Conservation (phyloP, 768 basidiomycete species). For the Boletus rufocinnamomeus region DNA sequence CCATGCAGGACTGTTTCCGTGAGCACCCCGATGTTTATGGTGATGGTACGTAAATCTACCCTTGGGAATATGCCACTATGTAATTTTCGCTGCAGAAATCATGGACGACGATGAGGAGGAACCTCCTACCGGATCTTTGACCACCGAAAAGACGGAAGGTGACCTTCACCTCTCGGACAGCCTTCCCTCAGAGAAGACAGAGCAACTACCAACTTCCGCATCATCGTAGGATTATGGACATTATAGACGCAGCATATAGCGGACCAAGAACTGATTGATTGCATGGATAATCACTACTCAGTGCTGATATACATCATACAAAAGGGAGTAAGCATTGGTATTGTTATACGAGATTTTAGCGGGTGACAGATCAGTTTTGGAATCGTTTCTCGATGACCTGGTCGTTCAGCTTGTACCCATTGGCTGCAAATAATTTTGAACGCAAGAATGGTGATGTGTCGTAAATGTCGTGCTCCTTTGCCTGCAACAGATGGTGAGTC, state of each 20-base stretch:
- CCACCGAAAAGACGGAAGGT: slow-evolving; percentile 9
- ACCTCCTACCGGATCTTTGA: slow-evolving; percentile 11
- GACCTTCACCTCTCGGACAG: slow-evolving; percentile 6
- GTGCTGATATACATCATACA: slow-evolving; percentile 19
- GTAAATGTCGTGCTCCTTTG: slow-evolving; percentile 96
- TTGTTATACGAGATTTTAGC: slow-evolving; percentile 3
- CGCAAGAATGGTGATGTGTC: slow-evolving; percentile 84
- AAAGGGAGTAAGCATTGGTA: slow-evolving; percentile 10
- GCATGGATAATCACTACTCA: slow-evolving; percentile 36
- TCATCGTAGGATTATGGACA: slow-evolving; percentile 22
- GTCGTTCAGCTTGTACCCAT: slow-evolving; percentile 79
- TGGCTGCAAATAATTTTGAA: slow-evolving; percentile 81
- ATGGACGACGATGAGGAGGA: slow-evolving; percentile 68
- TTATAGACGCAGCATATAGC: slow-evolving; percentile 25
- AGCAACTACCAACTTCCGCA: slow-evolving; percentile 12
- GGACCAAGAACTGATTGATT: slow-evolving; percentile 28
- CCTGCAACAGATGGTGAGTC: slow-evolving; percentile 47
- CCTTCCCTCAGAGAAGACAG: slow-evolving; percentile 11
- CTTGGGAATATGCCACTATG: slow-evolving; percentile 3
- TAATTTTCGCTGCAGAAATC: slow-evolving; percentile 48
- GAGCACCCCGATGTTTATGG: slow-evolving; percentile 95
- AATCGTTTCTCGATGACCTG: slow-evolving; percentile 77
- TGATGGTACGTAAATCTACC: slow-evolving; percentile 61
- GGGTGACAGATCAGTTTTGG: slow-evolving; percentile 35
- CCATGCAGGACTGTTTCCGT: slow-evolving; percentile 97